Evolutionary conservation across 139 green algal species (phyloP), one percentile per base, ranked within the genome.

Genomic region (Desmodesmus armatus): DNA sequence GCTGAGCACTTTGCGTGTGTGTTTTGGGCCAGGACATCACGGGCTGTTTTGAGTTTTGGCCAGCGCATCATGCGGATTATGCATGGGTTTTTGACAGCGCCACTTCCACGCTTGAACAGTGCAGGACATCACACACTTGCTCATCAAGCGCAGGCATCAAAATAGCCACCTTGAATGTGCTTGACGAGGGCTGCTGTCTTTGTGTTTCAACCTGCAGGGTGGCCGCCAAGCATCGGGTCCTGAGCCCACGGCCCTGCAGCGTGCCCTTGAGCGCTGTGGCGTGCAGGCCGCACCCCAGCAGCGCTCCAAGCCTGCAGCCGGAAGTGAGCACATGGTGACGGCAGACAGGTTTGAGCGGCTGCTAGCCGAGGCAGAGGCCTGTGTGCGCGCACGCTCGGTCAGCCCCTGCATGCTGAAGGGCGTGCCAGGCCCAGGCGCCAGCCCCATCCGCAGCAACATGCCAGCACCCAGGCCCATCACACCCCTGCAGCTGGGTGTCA

Each of bases 311-410:
- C 47, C 47, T 55, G 47, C 47, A 55, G 47, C 47, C 7, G 47
- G 47, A 55, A n/a, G n/a, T n/a, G 47, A 55, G 47, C 47, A 55
- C 13, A 13, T 13, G 47, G 47, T 55, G 47, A 7, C 13, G 47
- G 9, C 47, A 21, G 47, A 72, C 25, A 44, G 76, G 21, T 82
- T 82, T 65, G 49, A 60, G 55, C 76, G 63, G 19, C 47, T 82
- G 25, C 55, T 82, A 27, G 76, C 76, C 55, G 76, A 82, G 37
- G 76, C 76, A 15, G 76, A 82, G 55, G 31, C 71, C 23, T 65
- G 41, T 21, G 44, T 72, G 5, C 60, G 76, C 0, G 76, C 76
- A 21, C 76, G 76, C 27, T 82, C 76, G 5, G 76, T n/a, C n/a
- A 82, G 76, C 40, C 60, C 60, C 60, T 37, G 27, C 60, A 69